Evolutionary conservation across 75 land plant species (phyloP), one percentile per base, ranked within the genome.

Genomic region (Selaginella tamariscina): DNA sequence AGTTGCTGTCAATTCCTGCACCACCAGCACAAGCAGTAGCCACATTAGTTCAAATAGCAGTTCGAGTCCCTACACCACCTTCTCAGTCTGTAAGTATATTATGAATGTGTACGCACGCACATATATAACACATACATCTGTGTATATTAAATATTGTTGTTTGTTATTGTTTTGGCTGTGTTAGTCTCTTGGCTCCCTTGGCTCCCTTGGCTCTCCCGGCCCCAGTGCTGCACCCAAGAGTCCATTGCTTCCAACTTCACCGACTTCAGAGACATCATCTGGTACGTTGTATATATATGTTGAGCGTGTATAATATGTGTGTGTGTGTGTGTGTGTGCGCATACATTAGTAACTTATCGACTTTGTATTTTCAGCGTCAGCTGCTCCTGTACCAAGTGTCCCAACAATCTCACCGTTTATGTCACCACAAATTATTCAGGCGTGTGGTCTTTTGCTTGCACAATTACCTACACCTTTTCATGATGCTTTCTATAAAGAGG

Each of bases 401-500:
- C 86, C 81, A 32, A 55, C 71, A 32, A 15, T 29, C 26, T 60
- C 23, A 32, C 64, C 29, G 29, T 85, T 79, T 70, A 69, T 85
- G 31, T 82, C 96, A 22, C 84, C 87, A 62, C 79, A 89, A 67
- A 74, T 91, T 78, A 95, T 95, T 59, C 99, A 95, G 73, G 97
- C 99, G 56, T 90, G 99, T 80, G 99, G 99, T 20, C 85, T 95
- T 32, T 78, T 95, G 39, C 65, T 95, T 55, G 91, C 99, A 24
- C 99, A 95, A 77, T 80, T 95, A 24, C 97, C 99, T n/a, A 80
- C 57, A 18, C 85, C 85, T 27, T 95, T 95, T 73, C 99, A 95
- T 49, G 28, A 55, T 31, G 85, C 86, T 33, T 82, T 95, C 1
- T 95, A 95, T 69, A 24, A 70, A 15, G 99, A 95, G 73, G 80